Evolutionary conservation across 2,329 filamentous ascomycete genomes (phyloP).

Genomic region (Cercospora sesami): DNA sequence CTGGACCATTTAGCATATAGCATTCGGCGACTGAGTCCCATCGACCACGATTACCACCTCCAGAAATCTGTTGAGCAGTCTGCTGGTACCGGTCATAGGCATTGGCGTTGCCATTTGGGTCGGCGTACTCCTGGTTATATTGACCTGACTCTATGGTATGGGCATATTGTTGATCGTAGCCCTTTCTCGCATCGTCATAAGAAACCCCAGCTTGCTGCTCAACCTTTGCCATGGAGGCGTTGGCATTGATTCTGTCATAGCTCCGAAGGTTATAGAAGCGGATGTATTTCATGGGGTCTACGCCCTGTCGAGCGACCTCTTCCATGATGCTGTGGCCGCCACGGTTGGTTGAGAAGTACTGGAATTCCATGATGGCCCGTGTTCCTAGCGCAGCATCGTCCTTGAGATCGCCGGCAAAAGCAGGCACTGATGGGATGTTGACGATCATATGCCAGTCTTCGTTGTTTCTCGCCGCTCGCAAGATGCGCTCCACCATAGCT

Average conservation of each 20-base stretch:
- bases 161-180: slow-evolving; percentile 49
- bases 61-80: slow-evolving; percentile 57
- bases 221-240: slow-evolving; percentile 59
- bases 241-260: slow-evolving; percentile 79
- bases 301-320: slow-evolving; percentile 62
- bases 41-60: slow-evolving; percentile 53
- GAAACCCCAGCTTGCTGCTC: slow-evolving; percentile 65
- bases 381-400: slow-evolving; percentile 72
- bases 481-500: slow-evolving; percentile 74
- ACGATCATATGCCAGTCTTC: slow-evolving; percentile 74
- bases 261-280: slow-evolving; percentile 82
- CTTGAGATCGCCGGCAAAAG: slow-evolving; percentile 77
- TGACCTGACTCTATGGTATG: slow-evolving; percentile 29
- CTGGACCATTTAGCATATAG: slow-evolving; percentile 77
- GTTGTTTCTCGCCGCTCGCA: slow-evolving; percentile 65
- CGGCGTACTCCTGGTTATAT: slow-evolving; percentile 38
- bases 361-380: slow-evolving; percentile 84
- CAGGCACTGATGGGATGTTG: slow-evolving; percentile 76
- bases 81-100: slow-evolving; percentile 71
- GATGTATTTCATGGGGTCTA: slow-evolving; percentile 72
- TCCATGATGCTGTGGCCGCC: slow-evolving; percentile 78
- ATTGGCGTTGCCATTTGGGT: slow-evolving; percentile 26
- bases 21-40: slow-evolving; percentile 77
- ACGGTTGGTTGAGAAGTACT: slow-evolving; percentile 76
- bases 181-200: slow-evolving; percentile 66